These are phyloP conservation scores for Bryum argenteum DNA, from an alignment of 225 moss, liverwort and hornwort genomes.

Conservation along the genomic window DNA sequence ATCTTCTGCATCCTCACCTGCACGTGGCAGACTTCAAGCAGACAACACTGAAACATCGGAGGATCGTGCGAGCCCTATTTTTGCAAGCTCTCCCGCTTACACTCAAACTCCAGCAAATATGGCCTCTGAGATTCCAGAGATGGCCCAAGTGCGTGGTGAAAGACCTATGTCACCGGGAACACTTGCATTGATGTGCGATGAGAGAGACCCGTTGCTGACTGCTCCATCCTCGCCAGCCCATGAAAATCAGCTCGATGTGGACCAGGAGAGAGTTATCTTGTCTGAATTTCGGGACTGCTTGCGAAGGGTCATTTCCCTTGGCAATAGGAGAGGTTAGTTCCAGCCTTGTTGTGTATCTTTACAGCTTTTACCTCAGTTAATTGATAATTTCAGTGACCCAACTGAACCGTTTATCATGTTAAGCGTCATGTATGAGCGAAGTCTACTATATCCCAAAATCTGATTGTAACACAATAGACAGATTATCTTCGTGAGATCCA, in stretches of 20 bases:
- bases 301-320: slow-evolving; percentile 63
- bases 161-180: slow-evolving; percentile 79
- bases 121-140: slow-evolving; percentile 23
- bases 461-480: not conserved
- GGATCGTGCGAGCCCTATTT: slow-evolving; percentile 11
- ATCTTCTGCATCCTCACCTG: slow-evolving; percentile 14
- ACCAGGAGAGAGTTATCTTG: slow-evolving; percentile 75
- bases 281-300: slow-evolving; percentile 87
- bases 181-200: slow-evolving; percentile 81
- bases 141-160: slow-evolving; percentile 42
- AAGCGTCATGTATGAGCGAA: not conserved
- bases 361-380: not conserved
- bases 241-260: slow-evolving; percentile 53
- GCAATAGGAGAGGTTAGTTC: slow-evolving; percentile 66
- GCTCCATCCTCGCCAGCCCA: slow-evolving; percentile 64
- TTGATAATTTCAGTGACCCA: not conserved
- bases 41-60: slow-evolving; percentile 20
- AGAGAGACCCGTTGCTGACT: slow-evolving; percentile 72
- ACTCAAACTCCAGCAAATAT: slow-evolving; percentile 8
- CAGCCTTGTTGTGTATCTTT: not conserved
- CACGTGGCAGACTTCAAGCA: slow-evolving; percentile 17
- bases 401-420: not conserved
- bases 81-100: not conserved
- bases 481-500: too few species aligned
- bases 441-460: not conserved